A percentile compares a stretch with the other conserved stretches of the same genome.
These are phyloP conservation scores for Septoria petroselini DNA, from an alignment of 2,329 filamentous ascomycete genomes.

Conservation along the genomic window DNA sequence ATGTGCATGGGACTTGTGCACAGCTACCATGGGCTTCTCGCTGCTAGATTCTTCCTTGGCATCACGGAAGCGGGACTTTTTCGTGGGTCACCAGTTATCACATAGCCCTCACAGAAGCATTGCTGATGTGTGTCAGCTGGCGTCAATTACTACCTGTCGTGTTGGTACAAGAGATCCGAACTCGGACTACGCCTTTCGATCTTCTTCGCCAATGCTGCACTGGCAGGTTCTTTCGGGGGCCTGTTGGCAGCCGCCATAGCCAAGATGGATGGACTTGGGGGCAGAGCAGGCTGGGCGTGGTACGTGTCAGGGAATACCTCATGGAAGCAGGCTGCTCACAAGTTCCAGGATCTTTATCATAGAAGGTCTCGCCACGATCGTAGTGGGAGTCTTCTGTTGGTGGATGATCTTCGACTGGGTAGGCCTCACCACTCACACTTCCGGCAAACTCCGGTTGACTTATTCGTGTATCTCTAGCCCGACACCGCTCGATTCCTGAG, in stretches of 20 bases:
- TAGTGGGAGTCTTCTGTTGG: conserved; percentile 46
- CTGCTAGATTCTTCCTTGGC: conserved; percentile 33
- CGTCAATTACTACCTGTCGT: conserved; percentile 75
- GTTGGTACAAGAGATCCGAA: conserved; percentile 77
- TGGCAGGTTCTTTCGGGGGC: conserved; percentile 75
- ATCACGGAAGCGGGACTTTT: conserved; percentile 46
- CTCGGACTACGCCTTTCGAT: conserved; percentile 74
- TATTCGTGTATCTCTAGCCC: conserved; percentile 43
- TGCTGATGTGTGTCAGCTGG: conserved; percentile 45
- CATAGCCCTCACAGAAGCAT: neutral
- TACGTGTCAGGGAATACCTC: neutral
- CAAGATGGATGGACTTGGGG: conserved; percentile 63
- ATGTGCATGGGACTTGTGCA: conserved; percentile 26
- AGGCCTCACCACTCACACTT: neutral
- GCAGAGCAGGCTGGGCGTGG: conserved; percentile 43
- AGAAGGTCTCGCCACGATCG: conserved; percentile 63
- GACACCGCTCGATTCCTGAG: conserved; percentile 57
- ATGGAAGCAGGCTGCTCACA: neutral
- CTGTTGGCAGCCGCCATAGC: conserved; percentile 69
- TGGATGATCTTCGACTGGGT: conserved; percentile 51
- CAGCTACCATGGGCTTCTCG: conserved; percentile 30
- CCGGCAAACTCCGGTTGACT: neutral
- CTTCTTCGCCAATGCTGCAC: conserved; percentile 78
- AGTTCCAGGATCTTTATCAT: conserved; percentile 54
- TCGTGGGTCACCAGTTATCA: conserved; percentile 34